Base-by-base conservation (phyloP, 129 eudicot genomes). In the Chrysanthemum makinoi region DNA sequence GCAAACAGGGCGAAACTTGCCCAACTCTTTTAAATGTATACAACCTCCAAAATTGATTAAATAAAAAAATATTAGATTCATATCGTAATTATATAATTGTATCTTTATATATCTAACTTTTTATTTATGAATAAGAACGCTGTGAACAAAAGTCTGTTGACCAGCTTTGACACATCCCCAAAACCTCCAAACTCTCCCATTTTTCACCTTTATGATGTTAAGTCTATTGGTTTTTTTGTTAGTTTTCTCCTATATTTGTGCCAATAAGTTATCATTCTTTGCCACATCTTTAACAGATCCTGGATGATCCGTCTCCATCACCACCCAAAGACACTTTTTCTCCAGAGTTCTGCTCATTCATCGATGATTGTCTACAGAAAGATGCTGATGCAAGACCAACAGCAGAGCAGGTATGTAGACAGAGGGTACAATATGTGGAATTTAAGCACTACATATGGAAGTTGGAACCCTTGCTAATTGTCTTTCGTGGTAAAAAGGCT, bases 241-340 rank as follows among this genome's bases (percentile, higher is more conserved):
- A 6, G 18, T 22, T 44, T 46, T 66, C 44, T 44, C 74, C 8
- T 58, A 26, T 73, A 18, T 50, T n/a, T 49, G 63, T 55, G 61
- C 13, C 11, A 55, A 16, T 18, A 56, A 6, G 3, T 17, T 17
- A 5, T 5, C 6, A 53, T 11, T 54, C 7, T 77, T 66, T 83
- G 51, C 13, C 19, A 73, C 46, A 65, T 79, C 35, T 68, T 39
- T 76, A 72, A 58, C 81, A 94, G 99, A 90, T 94, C 61, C 81
- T 94, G 43, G 97, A 94, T 54, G 99, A 94, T 76, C 96, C 99
- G 30, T 94, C 99, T 70, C 99, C 99, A 30, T 87, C 97, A 24
- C 94, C 95, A 6, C 77, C 87, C 68, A 86, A 82, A 55, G 72
- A 87, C 62, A 17, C 68, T 7, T 94, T 89, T 84, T 90, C 97